Evolutionary conservation across 768 basidiomycete genomes (phyloP), one percentile per base, ranked within the genome.

Genomic region (Rickenella mellea): DNA sequence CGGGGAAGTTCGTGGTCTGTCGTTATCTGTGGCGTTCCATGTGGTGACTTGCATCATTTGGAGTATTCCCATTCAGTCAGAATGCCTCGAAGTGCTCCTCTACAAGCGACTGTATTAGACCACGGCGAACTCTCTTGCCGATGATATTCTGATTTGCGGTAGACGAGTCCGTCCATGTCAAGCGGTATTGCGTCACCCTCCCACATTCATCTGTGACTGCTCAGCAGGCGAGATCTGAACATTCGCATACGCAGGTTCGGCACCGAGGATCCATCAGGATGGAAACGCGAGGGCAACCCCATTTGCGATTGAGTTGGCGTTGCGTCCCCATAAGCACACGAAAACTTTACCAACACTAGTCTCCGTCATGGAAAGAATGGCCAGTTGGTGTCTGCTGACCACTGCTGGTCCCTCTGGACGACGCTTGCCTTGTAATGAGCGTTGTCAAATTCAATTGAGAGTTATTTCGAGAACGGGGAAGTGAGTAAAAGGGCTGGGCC

Each of bases 381-480:
- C 43, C 21, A 21, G 32, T 21, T 14, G 43, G 39, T 25, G 43
- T 38, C 40, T 39, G n/a, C 20, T 31, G 11, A 25, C 24, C 38
- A 30, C 35, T 43, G 36, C 28, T 27, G 12, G 26, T 33, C 25
- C 26, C 24, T 21, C 15, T 43, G 21, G 32, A 29, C 28, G 29
- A 25, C n/a, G n/a, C n/a, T 36, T 15, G 40, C 27, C 51, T 32
- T 17, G 55, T 51, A 14, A 52, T 43, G 19, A 49, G 46, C 8
- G 48, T 52, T 11, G 54, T 50, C 36, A 57, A 41, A 35, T 53
- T 57, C 20, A 57, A 47, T 33, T 53, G 52, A 9, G 55, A 57
- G 9, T 52, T 49, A 43, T 57, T 57, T 19, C 55, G 44, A 22
- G 55, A 57, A n/a, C 49, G 41, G 11, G 49, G 46, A n/a, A 53